Evolutionary conservation across 208 protist species (phyloP).

Genomic region (Naegleria gruberi): DNA sequence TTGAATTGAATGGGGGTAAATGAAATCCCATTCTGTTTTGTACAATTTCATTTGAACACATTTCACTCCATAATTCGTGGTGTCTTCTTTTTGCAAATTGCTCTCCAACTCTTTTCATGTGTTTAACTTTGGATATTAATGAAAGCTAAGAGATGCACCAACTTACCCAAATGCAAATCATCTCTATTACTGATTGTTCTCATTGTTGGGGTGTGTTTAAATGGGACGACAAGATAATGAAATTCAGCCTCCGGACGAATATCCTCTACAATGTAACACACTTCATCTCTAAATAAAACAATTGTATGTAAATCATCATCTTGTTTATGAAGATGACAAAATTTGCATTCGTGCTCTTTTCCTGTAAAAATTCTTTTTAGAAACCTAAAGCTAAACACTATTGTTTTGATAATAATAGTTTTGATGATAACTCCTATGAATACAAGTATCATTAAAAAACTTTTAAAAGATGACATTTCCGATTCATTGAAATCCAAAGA

Average conservation of each 20-base stretch:
- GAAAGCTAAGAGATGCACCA: neutral
- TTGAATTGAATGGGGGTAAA: neutral
- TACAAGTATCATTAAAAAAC: neutral
- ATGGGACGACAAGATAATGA: neutral
- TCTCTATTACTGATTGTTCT: neutral
- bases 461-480: neutral
- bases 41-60: neutral
- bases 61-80: neutral
- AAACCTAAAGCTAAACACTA: neutral
- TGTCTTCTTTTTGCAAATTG: neutral
- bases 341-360: neutral
- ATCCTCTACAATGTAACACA: constrained; percentile 8
- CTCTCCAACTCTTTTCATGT: neutral
- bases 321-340: neutral
- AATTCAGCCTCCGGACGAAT: neutral
- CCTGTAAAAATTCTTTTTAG: neutral
- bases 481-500: too few relatives aligned
- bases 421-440: neutral
- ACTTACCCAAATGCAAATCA: neutral
- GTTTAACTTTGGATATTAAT: neutral
- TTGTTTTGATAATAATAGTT: neutral
- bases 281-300: neutral
- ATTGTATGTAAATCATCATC: neutral
- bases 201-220: neutral
- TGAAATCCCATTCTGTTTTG: neutral